Evolutionary conservation across 2,329 filamentous ascomycete species (phyloP).

Genomic region (Penicillium sp.): DNA sequence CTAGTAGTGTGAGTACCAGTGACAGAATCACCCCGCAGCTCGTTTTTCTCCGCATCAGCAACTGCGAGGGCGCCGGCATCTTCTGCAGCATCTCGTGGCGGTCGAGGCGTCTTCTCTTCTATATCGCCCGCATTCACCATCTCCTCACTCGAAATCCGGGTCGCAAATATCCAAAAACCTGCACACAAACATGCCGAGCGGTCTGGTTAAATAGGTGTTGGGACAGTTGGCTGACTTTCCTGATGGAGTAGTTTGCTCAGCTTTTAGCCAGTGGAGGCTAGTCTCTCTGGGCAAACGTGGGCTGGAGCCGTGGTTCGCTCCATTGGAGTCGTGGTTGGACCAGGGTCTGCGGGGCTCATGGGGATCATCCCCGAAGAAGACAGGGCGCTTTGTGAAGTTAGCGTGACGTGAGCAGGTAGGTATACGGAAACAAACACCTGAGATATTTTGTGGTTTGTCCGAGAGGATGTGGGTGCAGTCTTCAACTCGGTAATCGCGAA

Average conservation of each 20-base stretch:
- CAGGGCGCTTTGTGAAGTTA: no score
- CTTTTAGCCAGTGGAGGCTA: not conserved
- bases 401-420: no score
- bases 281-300: not conserved
- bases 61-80: not conserved
- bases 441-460: no score
- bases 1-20: not conserved
- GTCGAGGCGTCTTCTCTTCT: not conserved
- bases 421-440: no score
- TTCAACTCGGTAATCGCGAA: no score
- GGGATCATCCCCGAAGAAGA: no score
- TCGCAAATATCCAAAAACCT: not conserved
- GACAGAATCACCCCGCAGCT: not conserved
- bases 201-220: not conserved
- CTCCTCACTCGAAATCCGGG: not conserved
- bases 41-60: constrained; percentile 1
- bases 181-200: not conserved
- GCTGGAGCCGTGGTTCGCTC: no score
- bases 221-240: not conserved
- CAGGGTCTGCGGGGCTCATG: no score
- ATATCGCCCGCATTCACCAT: not conserved
- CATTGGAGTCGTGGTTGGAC: no score
- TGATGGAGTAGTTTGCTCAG: not conserved
- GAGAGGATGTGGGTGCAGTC: fast-evolving
- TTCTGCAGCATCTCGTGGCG: not conserved